phyloP scores from a whole-genome alignment of 208 protist genomes.

The Crithidia acanthocephali region DNA sequence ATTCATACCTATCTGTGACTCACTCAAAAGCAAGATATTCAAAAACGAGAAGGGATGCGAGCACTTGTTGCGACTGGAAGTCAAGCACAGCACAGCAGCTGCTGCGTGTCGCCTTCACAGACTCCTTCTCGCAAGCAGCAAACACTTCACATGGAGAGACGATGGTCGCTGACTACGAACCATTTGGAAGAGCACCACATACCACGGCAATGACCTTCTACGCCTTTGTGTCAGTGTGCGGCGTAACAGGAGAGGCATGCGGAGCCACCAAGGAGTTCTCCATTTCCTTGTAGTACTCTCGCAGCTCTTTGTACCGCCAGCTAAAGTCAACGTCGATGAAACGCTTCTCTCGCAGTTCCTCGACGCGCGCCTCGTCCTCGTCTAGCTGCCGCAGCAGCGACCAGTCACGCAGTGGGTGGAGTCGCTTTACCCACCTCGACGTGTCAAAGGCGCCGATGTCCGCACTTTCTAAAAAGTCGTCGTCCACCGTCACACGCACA shows the following conservation, averaged over 20 bases:
- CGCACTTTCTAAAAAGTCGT: conserved; percentile 79
- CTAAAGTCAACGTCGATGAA: conserved; percentile 83
- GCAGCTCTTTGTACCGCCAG: conserved; percentile 82
- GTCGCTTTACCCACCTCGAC: conserved; percentile 78
- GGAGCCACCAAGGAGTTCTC: conserved; percentile 44
- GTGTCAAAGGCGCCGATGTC: conserved; percentile 88
- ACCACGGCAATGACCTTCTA: background rate
- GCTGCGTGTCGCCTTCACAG: background rate
- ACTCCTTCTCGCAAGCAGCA: background rate
- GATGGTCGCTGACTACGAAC: background rate
- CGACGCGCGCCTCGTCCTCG: conserved; percentile 80
- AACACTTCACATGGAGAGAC: background rate
- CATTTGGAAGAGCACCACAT: background rate
- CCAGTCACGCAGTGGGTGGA: conserved; percentile 86
- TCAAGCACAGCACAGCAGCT: background rate
- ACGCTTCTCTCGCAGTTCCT: conserved; percentile 74
- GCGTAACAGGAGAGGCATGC: conserved; percentile 12
- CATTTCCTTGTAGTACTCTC: conserved; percentile 69
- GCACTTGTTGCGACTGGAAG: background rate
- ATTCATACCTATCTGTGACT: background rate
- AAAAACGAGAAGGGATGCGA: background rate
- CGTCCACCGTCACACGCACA: conserved; percentile 77
- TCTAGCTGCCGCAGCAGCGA: conserved; percentile 83
- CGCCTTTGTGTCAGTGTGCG: background rate
- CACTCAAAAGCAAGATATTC: background rate